Base-by-base conservation (phyloP, 306 rosid genomes). In the Albizia julibrissin region DNA sequence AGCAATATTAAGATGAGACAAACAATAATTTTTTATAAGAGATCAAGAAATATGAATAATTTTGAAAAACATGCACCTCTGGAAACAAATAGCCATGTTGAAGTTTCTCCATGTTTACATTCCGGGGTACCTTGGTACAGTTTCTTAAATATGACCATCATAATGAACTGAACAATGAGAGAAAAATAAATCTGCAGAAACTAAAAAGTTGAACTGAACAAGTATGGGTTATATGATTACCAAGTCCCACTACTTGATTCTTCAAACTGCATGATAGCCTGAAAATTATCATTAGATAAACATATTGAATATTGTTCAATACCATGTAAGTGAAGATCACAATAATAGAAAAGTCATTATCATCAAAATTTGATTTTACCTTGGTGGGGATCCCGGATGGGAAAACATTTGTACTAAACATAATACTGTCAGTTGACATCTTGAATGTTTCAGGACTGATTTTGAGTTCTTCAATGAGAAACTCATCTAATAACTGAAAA, bases 51-150 rank as follows among this genome's bases (percentile, higher is more conserved):
- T 49, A 22, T 29, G 31, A 29, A 29, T 29, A 29, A 29, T 29
- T 29, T 5, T 68, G 77, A 54, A 65, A 71, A 77, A 33, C 76
- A n/a, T n/a, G n/a, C n/a, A 92, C 97, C 94, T 92, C 97, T 14
- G 92, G 90, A 82, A 92, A 92, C 77, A 92, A 78, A 83, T 91
- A 92, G 5, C 88, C 93, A 79, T 81, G 82, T 69, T 69, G 93
- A 58, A 92, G 83, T 79, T 89, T 90, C 90, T 91, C 92, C 91
- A 92, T 80, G 87, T 88, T 92, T 52, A 79, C 76, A 77, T 88
- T 91, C 50, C 95, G 87, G 47, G 89, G 85, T 21, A 92, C 92
- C 84, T 88, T 91, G 2, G 92, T 88, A 71, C 90, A 67, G 50
- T 81, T 88, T 31, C 87, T 92, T 90, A 86, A 33, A 78, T 71